Base-by-base conservation (phyloP, 192 early-diverging fungal genomes). In the Fimicolochytrium jonesii region DNA sequence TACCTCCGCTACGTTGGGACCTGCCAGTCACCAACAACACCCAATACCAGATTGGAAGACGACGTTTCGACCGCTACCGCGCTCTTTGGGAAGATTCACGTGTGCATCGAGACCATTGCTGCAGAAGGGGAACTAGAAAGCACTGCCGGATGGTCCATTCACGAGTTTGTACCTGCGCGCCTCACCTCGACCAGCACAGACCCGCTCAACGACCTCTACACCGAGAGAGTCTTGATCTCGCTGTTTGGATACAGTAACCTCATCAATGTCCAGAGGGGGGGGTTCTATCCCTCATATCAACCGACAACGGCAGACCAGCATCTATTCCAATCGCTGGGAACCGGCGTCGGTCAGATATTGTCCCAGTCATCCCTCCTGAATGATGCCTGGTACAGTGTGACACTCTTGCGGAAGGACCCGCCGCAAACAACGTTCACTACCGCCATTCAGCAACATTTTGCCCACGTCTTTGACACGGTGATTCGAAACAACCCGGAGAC, bases 1-100 rank as follows among this genome's bases (percentile, higher is more conserved):
- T 51, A 61, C 46, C 59, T 51, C 17, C 62, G 62, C 31, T 64
- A 64, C 52, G 30, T 64, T 17, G 62, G 62, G 9, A 64, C 62
- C 22, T 25, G 20, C 17, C 29, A n/a, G 15, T 10, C 30, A 28
- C 62, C 62, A 13, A 2, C 13, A 7, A 43, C 20, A 39, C 62
- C 62, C 35, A n/a, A n/a, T 29, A 28, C 17, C 33, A 45, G 47
- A 17, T 30, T 51, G 17, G 41, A 61, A 7, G 46, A 61, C 29
- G 46, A 61, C 34, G n/a, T 50, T 11, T 7, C 5, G 11, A 36
- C 18, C 6, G n/a, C n/a, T n/a, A 35, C 31, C 31, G 11, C 30
- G 29, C 30, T 55, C n/a, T 64, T 41, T 34, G 43, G 37, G 36
- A 64, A 64, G 52, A 32, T 55, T 51, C 5, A 32, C 36, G n/a